These are phyloP conservation scores for Halophytophthora batemanensis DNA, from an alignment of 352 stramenopile genomes.

Conservation along the genomic window DNA sequence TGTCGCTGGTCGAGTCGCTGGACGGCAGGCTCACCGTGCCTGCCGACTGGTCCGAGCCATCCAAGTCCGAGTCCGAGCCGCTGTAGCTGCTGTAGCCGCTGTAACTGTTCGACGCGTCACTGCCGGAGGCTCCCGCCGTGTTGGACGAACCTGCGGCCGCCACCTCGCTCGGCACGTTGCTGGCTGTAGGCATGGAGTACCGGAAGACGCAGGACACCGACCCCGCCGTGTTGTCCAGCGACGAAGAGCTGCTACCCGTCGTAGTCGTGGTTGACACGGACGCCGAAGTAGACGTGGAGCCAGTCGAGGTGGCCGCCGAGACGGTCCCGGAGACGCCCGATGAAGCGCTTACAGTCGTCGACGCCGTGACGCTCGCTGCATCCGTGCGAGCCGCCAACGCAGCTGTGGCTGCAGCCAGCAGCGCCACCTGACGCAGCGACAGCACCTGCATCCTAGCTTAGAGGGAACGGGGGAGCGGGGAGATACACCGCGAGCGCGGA, in stretches of 20 bases:
- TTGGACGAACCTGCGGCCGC: slow-evolving; percentile 11
- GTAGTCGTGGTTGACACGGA: background rate
- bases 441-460: slow-evolving; percentile 1
- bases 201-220: slow-evolving; percentile 49
- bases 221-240: slow-evolving; percentile 9
- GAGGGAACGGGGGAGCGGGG: background rate
- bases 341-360: slow-evolving; percentile 22
- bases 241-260: slow-evolving; percentile 9
- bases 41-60: background rate
- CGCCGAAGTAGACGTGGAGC: slow-evolving; percentile 1
- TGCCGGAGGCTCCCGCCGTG: slow-evolving; percentile 18
- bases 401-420: slow-evolving; percentile 11
- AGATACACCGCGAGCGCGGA: background rate
- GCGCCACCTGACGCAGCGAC: slow-evolving; percentile 1
- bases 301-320: slow-evolving; percentile 7
- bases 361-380: slow-evolving; percentile 16
- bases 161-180: slow-evolving; percentile 36
- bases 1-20: background rate
- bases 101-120: slow-evolving; percentile 13
- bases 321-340: slow-evolving; percentile 35
- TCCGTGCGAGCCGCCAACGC: slow-evolving; percentile 21
- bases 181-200: slow-evolving; percentile 52
- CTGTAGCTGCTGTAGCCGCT: slow-evolving; percentile 1
- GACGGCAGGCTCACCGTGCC: slow-evolving; percentile 1
- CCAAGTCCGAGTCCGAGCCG: background rate